Conservation (phyloP, 495 filamentous ascomycete species). For the Cairneyella variabilis region DNA sequence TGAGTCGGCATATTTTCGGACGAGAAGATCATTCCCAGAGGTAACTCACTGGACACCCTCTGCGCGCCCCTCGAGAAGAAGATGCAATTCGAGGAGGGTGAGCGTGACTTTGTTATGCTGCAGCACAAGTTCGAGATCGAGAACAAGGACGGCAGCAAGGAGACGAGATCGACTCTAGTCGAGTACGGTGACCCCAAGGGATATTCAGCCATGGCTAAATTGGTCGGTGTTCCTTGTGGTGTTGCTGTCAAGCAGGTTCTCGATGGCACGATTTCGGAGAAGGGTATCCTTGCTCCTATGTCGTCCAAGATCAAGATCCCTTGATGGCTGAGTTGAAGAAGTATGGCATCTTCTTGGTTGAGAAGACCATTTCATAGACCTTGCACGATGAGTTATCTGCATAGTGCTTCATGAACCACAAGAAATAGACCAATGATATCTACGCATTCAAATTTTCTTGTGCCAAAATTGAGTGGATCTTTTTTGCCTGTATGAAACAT, state of each 20-base stretch:
- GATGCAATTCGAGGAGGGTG: constrained; percentile 81
- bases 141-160: constrained; percentile 62
- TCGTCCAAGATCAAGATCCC: constrained; percentile 64
- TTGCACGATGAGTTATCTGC: constrained; percentile 6
- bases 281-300: constrained; percentile 82
- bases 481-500: no score
- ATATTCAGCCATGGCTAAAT: constrained; percentile 87
- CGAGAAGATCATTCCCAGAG: constrained; percentile 64
- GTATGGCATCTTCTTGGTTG: constrained; percentile 44
- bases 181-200: constrained; percentile 83
- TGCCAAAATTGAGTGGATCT: no score
- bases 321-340: constrained; percentile 68
- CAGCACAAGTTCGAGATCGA: constrained; percentile 95
- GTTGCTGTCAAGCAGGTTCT: constrained; percentile 75
- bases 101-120: constrained; percentile 63
- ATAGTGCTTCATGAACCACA: no score
- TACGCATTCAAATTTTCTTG: background rate
- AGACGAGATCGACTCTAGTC: constrained; percentile 74
- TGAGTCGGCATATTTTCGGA: constrained; percentile 90
- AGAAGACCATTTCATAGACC: constrained; percentile 24
- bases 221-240: constrained; percentile 65
- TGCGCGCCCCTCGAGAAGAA: constrained; percentile 88
- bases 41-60: constrained; percentile 83
- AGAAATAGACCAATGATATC: background rate
- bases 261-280: constrained; percentile 71